Conservation (phyloP, 169 alveolate genomes). For the Eimeria falciformis region DNA sequence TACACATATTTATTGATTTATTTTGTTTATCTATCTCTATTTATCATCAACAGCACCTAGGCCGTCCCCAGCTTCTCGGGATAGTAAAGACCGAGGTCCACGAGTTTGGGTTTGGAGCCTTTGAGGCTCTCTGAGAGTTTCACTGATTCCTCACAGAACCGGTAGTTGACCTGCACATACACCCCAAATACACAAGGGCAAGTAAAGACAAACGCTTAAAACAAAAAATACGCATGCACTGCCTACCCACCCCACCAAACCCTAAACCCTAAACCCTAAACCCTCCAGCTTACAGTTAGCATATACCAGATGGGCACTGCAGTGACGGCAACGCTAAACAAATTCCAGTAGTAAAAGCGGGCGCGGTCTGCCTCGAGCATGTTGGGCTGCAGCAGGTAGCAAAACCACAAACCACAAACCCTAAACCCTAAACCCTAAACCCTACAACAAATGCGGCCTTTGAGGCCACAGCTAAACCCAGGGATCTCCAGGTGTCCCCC, state of each 20-base stretch:
- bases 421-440: conserved; percentile 47
- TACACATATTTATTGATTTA: not conserved
- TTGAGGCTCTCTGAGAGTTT: conserved; percentile 35
- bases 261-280: conserved; percentile 58
- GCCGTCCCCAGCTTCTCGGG: not conserved
- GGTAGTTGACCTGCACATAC: conserved; percentile 70
- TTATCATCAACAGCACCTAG: too few species aligned
- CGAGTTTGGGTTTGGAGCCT: not conserved
- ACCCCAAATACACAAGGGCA: conserved; percentile 32
- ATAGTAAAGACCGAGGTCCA: conserved; percentile 22
- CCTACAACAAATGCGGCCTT: not conserved
- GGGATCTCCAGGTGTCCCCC: not conserved
- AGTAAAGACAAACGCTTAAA: not conserved
- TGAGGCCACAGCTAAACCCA: not conserved
- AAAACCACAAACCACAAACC: conserved; percentile 14
- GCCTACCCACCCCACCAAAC: conserved; percentile 19
- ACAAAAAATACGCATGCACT: not conserved
- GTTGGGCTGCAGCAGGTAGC: conserved; percentile 67
- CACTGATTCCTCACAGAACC: conserved; percentile 74
- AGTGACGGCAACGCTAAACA: conserved; percentile 66
- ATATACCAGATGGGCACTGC: conserved; percentile 70
- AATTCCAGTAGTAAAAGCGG: conserved; percentile 68
- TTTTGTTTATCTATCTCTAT: too few species aligned
- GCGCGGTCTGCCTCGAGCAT: conserved; percentile 73
- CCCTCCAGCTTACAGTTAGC: conserved; percentile 36